A percentile compares a stretch with the other conserved stretches of the same genome.
Evolutionary conservation across 2,329 filamentous ascomycete genomes (phyloP).

Genomic region (Penicillium sp.): DNA sequence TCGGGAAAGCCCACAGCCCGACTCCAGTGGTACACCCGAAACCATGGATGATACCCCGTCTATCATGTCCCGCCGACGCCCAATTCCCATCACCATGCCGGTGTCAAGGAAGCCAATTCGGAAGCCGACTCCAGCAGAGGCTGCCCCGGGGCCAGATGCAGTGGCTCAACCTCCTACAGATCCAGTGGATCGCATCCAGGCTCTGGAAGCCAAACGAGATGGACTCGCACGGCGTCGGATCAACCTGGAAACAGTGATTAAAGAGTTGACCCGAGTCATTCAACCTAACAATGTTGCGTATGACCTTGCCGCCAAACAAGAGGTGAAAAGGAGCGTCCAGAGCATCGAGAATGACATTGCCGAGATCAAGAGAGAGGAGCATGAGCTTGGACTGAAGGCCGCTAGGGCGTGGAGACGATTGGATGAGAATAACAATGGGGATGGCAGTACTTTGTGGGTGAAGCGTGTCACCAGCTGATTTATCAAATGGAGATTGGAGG

Average conservation of each 20-base stretch:
- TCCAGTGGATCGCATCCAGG: constrained; percentile 64
- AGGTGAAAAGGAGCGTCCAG: constrained; percentile 65
- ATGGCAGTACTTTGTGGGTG: constrained; percentile 71
- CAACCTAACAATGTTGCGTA: constrained; percentile 67
- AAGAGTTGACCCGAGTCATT: constrained; percentile 76
- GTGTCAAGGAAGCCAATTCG: constrained; percentile 37
- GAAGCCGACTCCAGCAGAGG: constrained; percentile 45
- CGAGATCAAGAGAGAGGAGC: constrained; percentile 73
- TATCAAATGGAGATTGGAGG: not conserved
- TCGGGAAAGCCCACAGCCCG: constrained; percentile 37
- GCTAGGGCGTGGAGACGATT: constrained; percentile 73
- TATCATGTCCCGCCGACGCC: constrained; percentile 44
- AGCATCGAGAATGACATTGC: constrained; percentile 66
- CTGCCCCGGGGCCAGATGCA: constrained; percentile 20
- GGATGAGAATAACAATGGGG: constrained; percentile 55
- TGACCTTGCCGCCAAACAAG: constrained; percentile 60
- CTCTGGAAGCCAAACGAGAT: constrained; percentile 65
- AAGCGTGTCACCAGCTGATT: constrained; percentile 67
- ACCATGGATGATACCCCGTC: constrained; percentile 33
- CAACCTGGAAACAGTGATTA: constrained; percentile 72
- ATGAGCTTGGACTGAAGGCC: constrained; percentile 74
- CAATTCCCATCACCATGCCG: constrained; percentile 32
- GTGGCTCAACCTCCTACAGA: constrained; percentile 65
- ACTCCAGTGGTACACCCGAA: constrained; percentile 31
- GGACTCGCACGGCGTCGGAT: constrained; percentile 65